Conservation (phyloP, 2,329 filamentous ascomycete genomes). For the Cercospora zeae-maydis region DNA sequence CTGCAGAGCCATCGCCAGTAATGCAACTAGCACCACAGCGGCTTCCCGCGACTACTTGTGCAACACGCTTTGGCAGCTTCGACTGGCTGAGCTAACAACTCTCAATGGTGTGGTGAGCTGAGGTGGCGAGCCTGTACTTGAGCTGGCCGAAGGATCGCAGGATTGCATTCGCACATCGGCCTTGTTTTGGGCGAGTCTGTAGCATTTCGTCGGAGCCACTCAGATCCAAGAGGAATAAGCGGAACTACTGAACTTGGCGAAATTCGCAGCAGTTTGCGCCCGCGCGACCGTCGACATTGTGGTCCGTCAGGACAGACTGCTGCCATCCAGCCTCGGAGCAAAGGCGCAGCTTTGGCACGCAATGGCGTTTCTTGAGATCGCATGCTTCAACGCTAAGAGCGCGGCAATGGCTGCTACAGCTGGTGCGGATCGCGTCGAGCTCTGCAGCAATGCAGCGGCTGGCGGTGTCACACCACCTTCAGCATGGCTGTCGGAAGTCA, state of each 20-base stretch:
- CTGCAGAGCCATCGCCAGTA: not conserved
- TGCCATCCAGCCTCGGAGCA: not conserved
- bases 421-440: slow-evolving; percentile 52
- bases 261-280: not conserved
- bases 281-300: not conserved
- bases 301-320: not conserved
- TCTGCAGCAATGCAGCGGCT: slow-evolving; percentile 42
- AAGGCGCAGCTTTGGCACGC: not conserved
- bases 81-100: not conserved
- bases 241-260: not conserved
- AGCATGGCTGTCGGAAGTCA: slow-evolving; percentile 30
- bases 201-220: not conserved
- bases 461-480: slow-evolving; percentile 45
- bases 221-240: not conserved
- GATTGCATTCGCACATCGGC: not conserved
- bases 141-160: not conserved
- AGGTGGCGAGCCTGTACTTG: not conserved
- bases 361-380: slow-evolving; percentile 46
- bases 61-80: not conserved
- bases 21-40: not conserved
- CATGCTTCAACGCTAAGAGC: slow-evolving; percentile 47
- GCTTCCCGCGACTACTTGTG: not conserved
- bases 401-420: slow-evolving; percentile 42
- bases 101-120: not conserved
- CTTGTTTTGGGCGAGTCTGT: not conserved